phyloP scores from a whole-genome alignment of 345 rosid genomes.

The Eucalyptus sp. region DNA sequence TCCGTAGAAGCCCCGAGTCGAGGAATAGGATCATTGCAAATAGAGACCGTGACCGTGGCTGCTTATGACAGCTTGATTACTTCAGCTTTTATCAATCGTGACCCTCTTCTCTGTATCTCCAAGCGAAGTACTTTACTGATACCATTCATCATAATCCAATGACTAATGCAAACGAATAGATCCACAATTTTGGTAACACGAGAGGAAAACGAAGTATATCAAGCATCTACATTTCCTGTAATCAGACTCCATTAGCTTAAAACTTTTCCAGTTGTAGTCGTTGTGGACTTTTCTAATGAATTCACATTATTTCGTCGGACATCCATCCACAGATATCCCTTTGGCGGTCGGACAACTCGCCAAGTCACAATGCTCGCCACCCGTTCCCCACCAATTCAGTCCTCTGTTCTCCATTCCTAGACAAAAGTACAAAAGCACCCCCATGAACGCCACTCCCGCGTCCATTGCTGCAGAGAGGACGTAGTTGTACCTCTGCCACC shows the following conservation, averaged over 20 bases:
- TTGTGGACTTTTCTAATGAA: neutral
- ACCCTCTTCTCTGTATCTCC: neutral
- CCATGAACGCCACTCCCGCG: constrained; percentile 1
- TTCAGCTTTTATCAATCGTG: neutral
- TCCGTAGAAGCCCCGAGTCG: neutral
- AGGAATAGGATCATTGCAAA: neutral
- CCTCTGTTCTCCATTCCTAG: neutral
- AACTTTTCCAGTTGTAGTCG: neutral
- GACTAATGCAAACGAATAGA: neutral
- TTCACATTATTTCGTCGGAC: constrained; percentile 7
- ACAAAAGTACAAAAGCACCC: neutral
- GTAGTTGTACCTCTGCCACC: constrained; percentile 80
- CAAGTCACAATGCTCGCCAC: neutral
- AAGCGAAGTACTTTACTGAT: neutral
- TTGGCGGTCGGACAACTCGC: neutral
- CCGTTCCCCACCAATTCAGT: neutral
- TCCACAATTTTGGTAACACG: neutral
- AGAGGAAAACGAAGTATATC: neutral
- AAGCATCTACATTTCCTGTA: neutral
- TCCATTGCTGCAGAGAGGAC: neutral
- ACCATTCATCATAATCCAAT: neutral
- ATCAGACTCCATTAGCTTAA: neutral
- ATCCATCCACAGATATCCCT: neutral
- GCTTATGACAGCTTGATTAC: neutral
- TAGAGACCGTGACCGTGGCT: neutral